Conservation (phyloP, 768 basidiomycete species). For the Leccinellum luteum region DNA sequence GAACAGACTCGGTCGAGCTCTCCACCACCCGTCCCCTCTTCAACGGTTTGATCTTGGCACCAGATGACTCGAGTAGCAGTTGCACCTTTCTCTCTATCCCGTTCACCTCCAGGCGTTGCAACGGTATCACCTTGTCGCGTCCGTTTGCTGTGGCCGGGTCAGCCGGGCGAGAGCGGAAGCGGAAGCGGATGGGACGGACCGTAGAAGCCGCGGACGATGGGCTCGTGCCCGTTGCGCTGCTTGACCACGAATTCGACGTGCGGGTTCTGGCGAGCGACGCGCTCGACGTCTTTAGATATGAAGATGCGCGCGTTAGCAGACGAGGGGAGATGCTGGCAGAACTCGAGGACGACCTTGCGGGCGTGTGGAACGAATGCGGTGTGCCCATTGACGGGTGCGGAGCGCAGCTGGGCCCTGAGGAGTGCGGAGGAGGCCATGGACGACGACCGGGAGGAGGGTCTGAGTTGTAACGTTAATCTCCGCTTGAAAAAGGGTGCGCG, state of each 20-base stretch:
- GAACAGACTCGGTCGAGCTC: slow-evolving; percentile 74
- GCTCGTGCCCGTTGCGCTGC: slow-evolving; percentile 71
- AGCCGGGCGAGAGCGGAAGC: slow-evolving; percentile 3
- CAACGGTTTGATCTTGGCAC: slow-evolving; percentile 78
- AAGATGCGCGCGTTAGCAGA: slow-evolving; percentile 70
- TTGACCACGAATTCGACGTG: slow-evolving; percentile 84
- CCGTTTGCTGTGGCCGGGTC: slow-evolving; percentile 62
- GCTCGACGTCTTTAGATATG: slow-evolving; percentile 58
- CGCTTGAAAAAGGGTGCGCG: slow-evolving; percentile 13
- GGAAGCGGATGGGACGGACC: slow-evolving; percentile 38
- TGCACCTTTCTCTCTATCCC: slow-evolving; percentile 77
- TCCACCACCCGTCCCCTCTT: slow-evolving; percentile 66
- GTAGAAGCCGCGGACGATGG: slow-evolving; percentile 82
- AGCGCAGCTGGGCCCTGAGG: slow-evolving; percentile 47
- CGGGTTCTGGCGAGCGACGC: slow-evolving; percentile 68
- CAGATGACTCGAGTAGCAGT: slow-evolving; percentile 83
- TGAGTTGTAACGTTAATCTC: slow-evolving; percentile 24
- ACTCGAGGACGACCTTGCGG: slow-evolving; percentile 88
- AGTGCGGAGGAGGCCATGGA: slow-evolving; percentile 38
- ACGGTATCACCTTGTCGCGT: slow-evolving; percentile 83
- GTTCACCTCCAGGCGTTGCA: slow-evolving; percentile 71
- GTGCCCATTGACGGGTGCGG: slow-evolving; percentile 73
- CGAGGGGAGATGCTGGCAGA: slow-evolving; percentile 79
- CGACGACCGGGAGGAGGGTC: slow-evolving; percentile 8
- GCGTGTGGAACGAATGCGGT: slow-evolving; percentile 69